These are phyloP conservation scores for Persicaria maculosa DNA, from an alignment of 148 eudicot genomes.

Conservation along the genomic window DNA sequence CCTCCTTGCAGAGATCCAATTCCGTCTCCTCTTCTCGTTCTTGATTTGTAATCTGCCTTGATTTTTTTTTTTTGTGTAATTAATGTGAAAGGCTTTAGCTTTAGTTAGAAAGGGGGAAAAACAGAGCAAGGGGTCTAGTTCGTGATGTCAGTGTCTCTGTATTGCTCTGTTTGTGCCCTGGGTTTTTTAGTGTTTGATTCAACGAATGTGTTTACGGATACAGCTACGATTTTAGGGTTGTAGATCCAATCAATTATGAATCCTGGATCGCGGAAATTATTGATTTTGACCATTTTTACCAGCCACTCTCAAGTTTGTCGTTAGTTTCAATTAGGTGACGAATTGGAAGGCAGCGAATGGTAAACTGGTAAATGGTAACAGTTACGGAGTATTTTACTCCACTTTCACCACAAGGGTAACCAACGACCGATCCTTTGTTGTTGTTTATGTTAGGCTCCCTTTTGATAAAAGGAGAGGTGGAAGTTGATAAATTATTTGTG, in stretches of 20 bases:
- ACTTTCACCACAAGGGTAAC: too few species aligned
- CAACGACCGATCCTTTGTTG: too few species aligned
- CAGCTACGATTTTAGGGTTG: neutral
- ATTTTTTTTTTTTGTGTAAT: neutral
- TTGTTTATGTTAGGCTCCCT: too few species aligned
- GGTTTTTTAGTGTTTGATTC: neutral
- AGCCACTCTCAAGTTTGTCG: neutral
- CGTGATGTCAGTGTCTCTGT: neutral
- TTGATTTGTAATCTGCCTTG: neutral
- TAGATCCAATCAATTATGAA: neutral
- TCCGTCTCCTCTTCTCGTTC: slow-evolving; percentile 20
- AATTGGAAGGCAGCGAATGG: too few species aligned
- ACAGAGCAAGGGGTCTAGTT: neutral
- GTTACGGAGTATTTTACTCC: too few species aligned
- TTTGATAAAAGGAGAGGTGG: too few species aligned
- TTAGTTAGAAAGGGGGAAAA: neutral
- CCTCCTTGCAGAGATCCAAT: slow-evolving; percentile 23
- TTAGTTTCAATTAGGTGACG: neutral
- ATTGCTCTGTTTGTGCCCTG: neutral
- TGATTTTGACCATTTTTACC: neutral
- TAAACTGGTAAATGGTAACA: too few species aligned
- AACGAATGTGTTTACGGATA: neutral
- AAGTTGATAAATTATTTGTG: too few species aligned
- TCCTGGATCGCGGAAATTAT: neutral
- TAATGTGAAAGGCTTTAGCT: neutral